Evolutionary conservation across 352 stramenopile species (phyloP), one percentile per base, ranked within the genome.

Genomic region (Thalassiosira livingstoniorum): DNA sequence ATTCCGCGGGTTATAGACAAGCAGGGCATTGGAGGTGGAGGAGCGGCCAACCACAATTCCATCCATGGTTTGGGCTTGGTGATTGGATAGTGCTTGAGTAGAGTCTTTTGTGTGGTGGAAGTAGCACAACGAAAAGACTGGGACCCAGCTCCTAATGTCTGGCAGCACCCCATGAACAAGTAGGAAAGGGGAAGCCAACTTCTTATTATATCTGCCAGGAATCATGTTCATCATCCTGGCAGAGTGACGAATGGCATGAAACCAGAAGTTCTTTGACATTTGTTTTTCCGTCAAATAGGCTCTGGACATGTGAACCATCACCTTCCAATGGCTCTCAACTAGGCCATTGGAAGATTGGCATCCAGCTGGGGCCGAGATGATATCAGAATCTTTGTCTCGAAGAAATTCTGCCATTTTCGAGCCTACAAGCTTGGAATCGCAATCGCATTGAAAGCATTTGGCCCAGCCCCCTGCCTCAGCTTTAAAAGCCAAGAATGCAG

Each of bases 271-370:
- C 29, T 42, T 23, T 3, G 23, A 23, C 13, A 76, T 29, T 67
- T 76, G 67, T 39, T 76, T 76, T 7, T 76, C 67, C 2, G 67
- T 76, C 15, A 77, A 58, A 60, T 69, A 77, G 39, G 69, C 27
- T 25, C 43, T 29, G 5, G 69, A 37, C 57, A 77, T 77, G n/a
- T 37, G 39, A 34, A 76, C 37, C 11, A 76, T 43, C 3, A 55
- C 67, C 31, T 76, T 47, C 68, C 68, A 76, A 29, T n/a, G 34
- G 18, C 64, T n/a, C 35, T 81, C 37, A 42, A 75, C 73, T 5
- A 81, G 54, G 39, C 73, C 64, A 64, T 80, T 75, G 32, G 73
- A 80, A 2, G 64, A 76, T 37, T 82, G 64, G 2, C 57, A 25
- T 2, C 55, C 35, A 1, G 73, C 65, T 0, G 73, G 62, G 34